Evolutionary conservation across 305 asterid genomes (phyloP), one percentile per base, ranked within the genome.

Genomic region (Solanum chacoense): DNA sequence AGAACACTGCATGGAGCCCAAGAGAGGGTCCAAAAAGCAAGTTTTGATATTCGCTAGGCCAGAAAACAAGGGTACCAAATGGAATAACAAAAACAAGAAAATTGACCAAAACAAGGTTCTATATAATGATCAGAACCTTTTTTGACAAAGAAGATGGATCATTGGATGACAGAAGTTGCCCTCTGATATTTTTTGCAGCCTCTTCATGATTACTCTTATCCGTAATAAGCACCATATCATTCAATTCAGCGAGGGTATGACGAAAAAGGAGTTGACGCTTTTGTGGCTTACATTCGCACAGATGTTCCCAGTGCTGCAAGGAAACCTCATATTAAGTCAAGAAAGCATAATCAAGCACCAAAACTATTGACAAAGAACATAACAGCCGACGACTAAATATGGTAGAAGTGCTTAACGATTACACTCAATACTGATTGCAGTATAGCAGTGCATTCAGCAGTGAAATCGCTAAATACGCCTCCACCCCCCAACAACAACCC

Each of bases 251-350:
- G 81, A 97, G 93, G 77, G 94, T 92, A 91, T 95, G 96, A 85
- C 99, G 98, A 91, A 94, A 97, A 36, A 93, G 95, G 90, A 97
- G 96, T 86, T 94, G 85, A 87, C 87, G 98, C 88, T 94, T 95
- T 91, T 90, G 91, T 74, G 98, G 92, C 91, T 94, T 94, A 93
- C 99, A 97, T 90, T 96, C 99, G 90, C 99, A 97, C 84, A 97
- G 96, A 91, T 95, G 96, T 90, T 95, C 94, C 96, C 96, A 96
- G 88, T 97, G 99, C 99, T 97, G 94, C 95, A 94, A 87, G 87
- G 36, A 35, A 90, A 89, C 88, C 13, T 87, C 85, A 74, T 34
- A 38, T 9, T 87, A 50, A 55, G 85, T 87, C 85, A 34, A 76
- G 77, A 45, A 76, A 87, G 34, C 73, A 87, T 28, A 77, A 32